These are phyloP conservation scores for Microascus cirrosus DNA, from an alignment of 2,329 filamentous ascomycete genomes.

Conservation along the genomic window DNA sequence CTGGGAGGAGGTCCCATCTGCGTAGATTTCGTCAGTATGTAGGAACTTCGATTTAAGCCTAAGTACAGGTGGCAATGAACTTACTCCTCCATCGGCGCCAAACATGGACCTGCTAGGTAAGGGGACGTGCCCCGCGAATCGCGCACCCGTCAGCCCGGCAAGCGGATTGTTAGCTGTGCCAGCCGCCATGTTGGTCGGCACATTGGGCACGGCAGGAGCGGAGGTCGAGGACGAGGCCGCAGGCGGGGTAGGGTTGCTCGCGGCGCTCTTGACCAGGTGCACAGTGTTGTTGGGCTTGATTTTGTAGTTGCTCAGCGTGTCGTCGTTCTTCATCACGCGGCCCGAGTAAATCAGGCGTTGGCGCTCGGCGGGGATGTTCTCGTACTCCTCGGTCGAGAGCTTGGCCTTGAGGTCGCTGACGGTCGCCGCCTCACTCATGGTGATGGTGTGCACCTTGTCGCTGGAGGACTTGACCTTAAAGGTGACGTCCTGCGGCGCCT, in stretches of 20 bases:
- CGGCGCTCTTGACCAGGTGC: conserved; percentile 91
- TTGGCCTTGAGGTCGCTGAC: conserved; percentile 84
- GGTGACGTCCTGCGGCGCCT: conserved; percentile 56
- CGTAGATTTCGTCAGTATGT: not conserved
- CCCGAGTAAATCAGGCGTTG: conserved; percentile 97
- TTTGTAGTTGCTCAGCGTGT: conserved; percentile 77
- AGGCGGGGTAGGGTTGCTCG: conserved; percentile 57
- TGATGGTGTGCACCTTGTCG: conserved; percentile 74
- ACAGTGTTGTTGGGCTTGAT: conserved; percentile 94
- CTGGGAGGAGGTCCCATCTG: conserved; percentile 84
- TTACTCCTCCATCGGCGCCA: conserved; percentile 85
- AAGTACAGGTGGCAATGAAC: not conserved
- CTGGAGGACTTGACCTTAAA: conserved; percentile 98
- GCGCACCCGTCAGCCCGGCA: conserved; percentile 79
- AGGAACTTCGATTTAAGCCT: not conserved
- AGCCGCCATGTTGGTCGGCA: conserved; percentile 67
- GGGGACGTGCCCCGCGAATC: conserved; percentile 86
- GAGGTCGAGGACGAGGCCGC: conserved; percentile 27
- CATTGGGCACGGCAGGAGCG: conserved; percentile 30
- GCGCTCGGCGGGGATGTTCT: conserved; percentile 75
- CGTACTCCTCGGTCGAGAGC: conserved; percentile 69
- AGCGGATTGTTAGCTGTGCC: conserved; percentile 82
- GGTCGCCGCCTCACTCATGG: conserved; percentile 63
- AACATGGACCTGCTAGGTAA: conserved; percentile 83
- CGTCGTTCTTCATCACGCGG: conserved; percentile 89